phyloP scores from a whole-genome alignment of 176 grass and related monocot genomes.

The Paspalum vaginatum region DNA sequence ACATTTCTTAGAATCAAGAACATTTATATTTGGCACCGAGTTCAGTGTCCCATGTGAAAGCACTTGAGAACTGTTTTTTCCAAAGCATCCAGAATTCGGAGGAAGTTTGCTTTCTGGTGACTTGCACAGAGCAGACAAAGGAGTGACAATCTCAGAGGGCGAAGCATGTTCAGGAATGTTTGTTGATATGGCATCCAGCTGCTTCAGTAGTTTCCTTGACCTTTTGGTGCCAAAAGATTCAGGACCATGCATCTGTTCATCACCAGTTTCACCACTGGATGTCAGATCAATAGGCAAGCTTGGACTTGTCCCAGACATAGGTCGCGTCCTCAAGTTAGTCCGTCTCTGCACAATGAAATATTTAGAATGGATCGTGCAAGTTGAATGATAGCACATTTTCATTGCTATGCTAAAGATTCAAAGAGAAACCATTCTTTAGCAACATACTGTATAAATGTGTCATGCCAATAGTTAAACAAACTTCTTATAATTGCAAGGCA shows the following conservation, averaged over 20 bases:
- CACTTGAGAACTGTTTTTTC: conserved; percentile 29
- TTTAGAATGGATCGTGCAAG: conserved; percentile 16
- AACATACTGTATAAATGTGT: neutral
- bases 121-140: conserved; percentile 29
- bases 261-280: conserved; percentile 46
- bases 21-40: conserved; percentile 9
- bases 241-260: conserved; percentile 27
- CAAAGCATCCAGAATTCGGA: conserved; percentile 5
- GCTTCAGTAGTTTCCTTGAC: conserved; percentile 34
- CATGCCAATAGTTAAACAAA: neutral
- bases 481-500: neutral
- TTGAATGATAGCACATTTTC: conserved; percentile 2
- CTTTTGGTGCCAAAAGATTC: conserved; percentile 32
- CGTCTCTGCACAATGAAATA: conserved; percentile 39
- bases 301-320: conserved; percentile 36
- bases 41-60: conserved; percentile 23
- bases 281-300: conserved; percentile 31
- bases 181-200: neutral
- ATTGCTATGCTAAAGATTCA: no score
- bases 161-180: conserved; percentile 21
- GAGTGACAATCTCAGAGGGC: conserved; percentile 31
- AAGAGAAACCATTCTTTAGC: neutral
- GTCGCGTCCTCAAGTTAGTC: conserved; percentile 32
- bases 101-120: conserved; percentile 38
- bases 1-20: conserved; percentile 48